phyloP scores from a whole-genome alignment of 2,329 filamentous ascomycete genomes.

The Fusarium nisikadoi region DNA sequence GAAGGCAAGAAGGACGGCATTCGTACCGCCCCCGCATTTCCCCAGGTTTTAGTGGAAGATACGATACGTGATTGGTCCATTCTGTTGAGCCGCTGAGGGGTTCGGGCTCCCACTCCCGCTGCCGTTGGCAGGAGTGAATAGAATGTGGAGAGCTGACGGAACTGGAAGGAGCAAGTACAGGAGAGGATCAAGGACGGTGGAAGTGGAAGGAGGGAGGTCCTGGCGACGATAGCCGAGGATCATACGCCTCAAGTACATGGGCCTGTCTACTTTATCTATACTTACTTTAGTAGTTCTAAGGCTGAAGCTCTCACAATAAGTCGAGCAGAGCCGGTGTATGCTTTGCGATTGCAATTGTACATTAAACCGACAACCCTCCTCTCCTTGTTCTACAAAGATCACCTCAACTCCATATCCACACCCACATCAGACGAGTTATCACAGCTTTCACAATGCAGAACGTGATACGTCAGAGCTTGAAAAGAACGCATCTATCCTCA shows the following conservation, averaged over 20 bases:
- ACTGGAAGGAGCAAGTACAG: conserved; percentile 15
- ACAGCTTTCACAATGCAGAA: conserved; percentile 30
- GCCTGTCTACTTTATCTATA: not conserved
- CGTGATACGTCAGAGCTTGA: conserved; percentile 26
- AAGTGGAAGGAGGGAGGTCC: not conserved
- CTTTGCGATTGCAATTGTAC: not conserved
- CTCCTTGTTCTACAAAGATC: not conserved
- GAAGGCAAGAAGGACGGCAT: conserved; percentile 1
- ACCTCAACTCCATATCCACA: not conserved
- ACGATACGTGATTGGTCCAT: conserved; percentile 23
- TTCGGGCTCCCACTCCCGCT: conserved; percentile 10
- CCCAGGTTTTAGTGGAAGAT: conserved; percentile 35
- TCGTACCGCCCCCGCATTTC: conserved; percentile 41
- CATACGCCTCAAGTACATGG: not conserved
- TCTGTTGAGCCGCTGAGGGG: conserved; percentile 29
- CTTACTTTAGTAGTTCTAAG: not conserved
- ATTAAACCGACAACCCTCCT: not conserved
- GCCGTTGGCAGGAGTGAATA: conserved; percentile 1
- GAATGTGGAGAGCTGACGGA: conserved; percentile 27
- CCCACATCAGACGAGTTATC: not conserved
- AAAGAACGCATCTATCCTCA: conserved; percentile 5
- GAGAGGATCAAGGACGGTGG: conserved; percentile 6
- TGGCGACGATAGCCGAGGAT: conserved; percentile 41
- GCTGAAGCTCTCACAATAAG: conserved; percentile 1
- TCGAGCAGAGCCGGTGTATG: not conserved